phyloP scores from a whole-genome alignment of 495 filamentous ascomycete genomes.

The Trichoderma orchidacearum region DNA sequence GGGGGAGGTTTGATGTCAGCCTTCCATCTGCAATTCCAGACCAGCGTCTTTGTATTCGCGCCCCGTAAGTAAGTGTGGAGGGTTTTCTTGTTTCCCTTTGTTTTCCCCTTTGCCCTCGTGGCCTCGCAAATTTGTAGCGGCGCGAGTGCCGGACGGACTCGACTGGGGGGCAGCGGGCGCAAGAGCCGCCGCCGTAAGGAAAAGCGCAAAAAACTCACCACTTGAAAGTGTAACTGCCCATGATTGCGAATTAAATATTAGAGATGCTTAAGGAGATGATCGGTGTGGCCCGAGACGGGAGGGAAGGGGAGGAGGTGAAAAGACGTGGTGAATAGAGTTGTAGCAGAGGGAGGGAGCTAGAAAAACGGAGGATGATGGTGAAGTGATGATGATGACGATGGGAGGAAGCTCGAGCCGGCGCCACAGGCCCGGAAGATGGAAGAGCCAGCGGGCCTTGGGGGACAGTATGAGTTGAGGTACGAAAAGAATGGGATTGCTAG shows the following conservation, averaged over 20 bases:
- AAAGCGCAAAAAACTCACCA: conserved; percentile 29
- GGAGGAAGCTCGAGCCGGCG: background rate
- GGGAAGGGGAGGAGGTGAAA: background rate
- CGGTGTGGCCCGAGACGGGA: background rate
- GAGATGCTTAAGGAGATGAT: background rate
- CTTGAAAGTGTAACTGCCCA: conserved; percentile 42
- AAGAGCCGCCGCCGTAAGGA: background rate
- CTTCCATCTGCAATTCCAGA: conserved; percentile 7
- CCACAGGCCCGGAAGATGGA: conserved; percentile 1
- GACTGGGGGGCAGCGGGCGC: conserved; percentile 3
- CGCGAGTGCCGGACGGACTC: conserved; percentile 1
- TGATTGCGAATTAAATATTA: conserved; percentile 10
- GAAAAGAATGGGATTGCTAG: background rate
- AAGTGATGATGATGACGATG: background rate
- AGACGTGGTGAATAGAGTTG: background rate
- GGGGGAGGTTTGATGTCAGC: conserved; percentile 1
- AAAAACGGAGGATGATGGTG: background rate
- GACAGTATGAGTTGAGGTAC: background rate
- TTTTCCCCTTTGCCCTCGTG: background rate
- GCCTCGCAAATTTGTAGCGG: background rate
- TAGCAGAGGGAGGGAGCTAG: background rate
- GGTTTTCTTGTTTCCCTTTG: background rate
- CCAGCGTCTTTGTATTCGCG: conserved; percentile 5
- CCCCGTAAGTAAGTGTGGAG: background rate
- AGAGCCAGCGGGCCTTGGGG: background rate